Conservation (phyloP, 768 basidiomycete genomes). For the Kwoniella bestiolae region DNA sequence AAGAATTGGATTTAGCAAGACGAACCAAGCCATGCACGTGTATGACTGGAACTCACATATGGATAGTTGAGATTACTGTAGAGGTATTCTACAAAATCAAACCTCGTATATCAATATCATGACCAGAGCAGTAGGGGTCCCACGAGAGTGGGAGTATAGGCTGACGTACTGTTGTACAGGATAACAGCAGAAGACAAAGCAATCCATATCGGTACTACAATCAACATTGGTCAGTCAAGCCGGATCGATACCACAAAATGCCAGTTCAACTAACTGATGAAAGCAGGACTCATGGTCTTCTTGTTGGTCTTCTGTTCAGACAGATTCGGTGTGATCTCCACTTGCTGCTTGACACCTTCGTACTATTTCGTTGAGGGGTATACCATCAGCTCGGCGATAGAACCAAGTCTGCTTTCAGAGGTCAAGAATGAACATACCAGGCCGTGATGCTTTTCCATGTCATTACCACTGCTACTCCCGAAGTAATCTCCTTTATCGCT, state of each 20-base stretch:
- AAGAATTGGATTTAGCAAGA: too few relatives aligned
- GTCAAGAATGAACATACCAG: conserved; percentile 2
- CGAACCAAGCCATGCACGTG: too few relatives aligned
- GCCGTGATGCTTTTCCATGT: conserved; percentile 1
- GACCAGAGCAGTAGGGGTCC: not conserved
- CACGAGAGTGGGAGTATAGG: too few relatives aligned
- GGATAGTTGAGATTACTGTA: conserved; percentile 74
- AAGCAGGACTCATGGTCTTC: conserved; percentile 24
- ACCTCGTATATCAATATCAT: not conserved
- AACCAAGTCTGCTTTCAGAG: too few relatives aligned
- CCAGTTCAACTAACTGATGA: conserved; percentile 36
- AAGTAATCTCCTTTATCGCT: not conserved
- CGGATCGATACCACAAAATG: not conserved
- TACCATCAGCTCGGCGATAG: not conserved
- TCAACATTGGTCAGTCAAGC: not conserved
- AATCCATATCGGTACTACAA: conserved; percentile 80
- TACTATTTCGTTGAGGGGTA: not conserved
- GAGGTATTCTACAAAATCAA: conserved; percentile 39
- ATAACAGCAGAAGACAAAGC: conserved; percentile 83
- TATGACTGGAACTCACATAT: conserved; percentile 76
- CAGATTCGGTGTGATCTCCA: conserved; percentile 35
- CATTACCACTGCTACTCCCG: conserved; percentile 8
- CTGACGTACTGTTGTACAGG: conserved; percentile 91
- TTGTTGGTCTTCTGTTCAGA: conserved; percentile 24
- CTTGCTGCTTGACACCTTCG: conserved; percentile 6